Evolutionary conservation across 768 basidiomycete species (phyloP), one percentile per base, ranked within the genome.

Genomic region (Suillus tomentosus): DNA sequence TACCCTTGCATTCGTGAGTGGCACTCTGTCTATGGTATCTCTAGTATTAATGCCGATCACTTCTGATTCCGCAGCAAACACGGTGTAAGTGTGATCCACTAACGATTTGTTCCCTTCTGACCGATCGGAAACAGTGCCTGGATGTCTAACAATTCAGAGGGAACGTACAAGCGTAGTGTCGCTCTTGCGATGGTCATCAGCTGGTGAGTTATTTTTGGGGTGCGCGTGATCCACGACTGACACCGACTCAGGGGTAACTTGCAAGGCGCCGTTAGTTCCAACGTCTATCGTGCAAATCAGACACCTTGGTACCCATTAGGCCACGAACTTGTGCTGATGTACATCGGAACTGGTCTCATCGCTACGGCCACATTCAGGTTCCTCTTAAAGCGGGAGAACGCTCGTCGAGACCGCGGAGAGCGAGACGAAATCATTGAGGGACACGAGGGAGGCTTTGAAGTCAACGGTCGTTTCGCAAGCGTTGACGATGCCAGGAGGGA

Each of bases 181-280:
- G 79, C 87, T 1, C 76, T 91, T 59, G 89, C 84, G 6, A 88
- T 90, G 87, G 81, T 86, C 3, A 88, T 90, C 66, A 81, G 84
- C 68, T 84, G 85, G 86, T 87, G 64, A 68, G 85, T 73, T 47
- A 7, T 61, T 56, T 55, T 9, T 45, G 19, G 61, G 37, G 1
- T 9, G 36, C 19, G 13, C 11, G 13, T 15, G 13, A 40, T 48
- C 47, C 31, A 34, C 64, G 9, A 62, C 58, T 58, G 22, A 34
- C 43, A 24, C 27, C 48, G 13, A 62, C 36, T 27, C 62, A 89
- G 87, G 67, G 89, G 89, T 9, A 91, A 91, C 71, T 77, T 91
- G 59, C 89, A 90, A 70, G 90, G 89, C 22, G 89, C 87, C n/a
- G 85, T 92, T 48, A 86, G 85, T 70, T 90, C 88, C 19, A 91